Evolutionary conservation across 768 basidiomycete species (phyloP).

Genomic region (Porpolomopsis calyptriformis): DNA sequence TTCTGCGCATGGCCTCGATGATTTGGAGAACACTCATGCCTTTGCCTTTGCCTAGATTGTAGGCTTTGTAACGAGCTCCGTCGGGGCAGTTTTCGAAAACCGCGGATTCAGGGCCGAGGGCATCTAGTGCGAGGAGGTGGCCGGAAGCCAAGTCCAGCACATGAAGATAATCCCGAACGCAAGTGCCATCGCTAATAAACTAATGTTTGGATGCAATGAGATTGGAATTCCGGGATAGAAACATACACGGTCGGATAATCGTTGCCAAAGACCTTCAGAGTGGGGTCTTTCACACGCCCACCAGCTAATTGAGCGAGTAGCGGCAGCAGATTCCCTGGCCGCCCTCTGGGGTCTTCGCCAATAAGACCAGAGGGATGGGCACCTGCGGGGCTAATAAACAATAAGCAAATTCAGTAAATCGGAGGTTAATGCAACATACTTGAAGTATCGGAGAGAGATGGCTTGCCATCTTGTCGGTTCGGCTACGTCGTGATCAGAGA

Average conservation of each 20-base stretch:
- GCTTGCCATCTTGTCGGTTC: conserved; percentile 64
- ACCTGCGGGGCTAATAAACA: conserved; percentile 71
- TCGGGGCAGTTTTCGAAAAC: conserved; percentile 47
- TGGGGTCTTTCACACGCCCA: conserved; percentile 65
- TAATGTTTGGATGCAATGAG: not conserved
- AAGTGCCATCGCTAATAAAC: conserved; percentile 69
- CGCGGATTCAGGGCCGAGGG: conserved; percentile 49
- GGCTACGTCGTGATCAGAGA: conserved; percentile 33
- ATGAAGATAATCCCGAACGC: conserved; percentile 92
- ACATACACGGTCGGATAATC: conserved; percentile 90
- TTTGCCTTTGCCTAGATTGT: conserved; percentile 90
- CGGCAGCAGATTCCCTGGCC: conserved; percentile 90
- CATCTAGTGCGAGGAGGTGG: conserved; percentile 84
- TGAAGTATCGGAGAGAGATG: conserved; percentile 93
- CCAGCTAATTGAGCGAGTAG: conserved; percentile 91
- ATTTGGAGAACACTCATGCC: conserved; percentile 93
- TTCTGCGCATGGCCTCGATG: conserved; percentile 86
- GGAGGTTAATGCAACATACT: conserved; percentile 37
- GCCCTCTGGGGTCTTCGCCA: conserved; percentile 93
- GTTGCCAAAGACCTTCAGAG: conserved; percentile 83
- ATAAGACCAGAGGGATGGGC: conserved; percentile 92
- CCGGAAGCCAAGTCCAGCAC: conserved; percentile 93
- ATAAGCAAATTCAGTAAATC: not conserved
- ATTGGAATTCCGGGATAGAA: not conserved
- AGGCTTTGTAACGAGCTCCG: conserved; percentile 73